Evolutionary conservation across 805 yeast species (phyloP), one percentile per base, ranked within the genome.

Genomic region (Candida xiaguanensis): DNA sequence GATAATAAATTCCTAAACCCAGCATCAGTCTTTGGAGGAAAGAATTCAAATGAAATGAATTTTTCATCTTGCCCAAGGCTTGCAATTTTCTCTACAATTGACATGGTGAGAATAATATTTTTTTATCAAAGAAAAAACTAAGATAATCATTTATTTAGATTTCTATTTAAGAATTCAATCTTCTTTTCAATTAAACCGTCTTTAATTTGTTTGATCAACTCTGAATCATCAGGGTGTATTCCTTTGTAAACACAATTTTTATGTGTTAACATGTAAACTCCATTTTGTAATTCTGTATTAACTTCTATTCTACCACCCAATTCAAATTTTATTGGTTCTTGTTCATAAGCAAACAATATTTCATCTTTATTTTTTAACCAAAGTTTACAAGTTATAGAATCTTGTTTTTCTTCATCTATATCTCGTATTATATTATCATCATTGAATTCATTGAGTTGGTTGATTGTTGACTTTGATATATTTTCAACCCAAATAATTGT

Each of bases 1-100:
- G 90, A 88, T 36, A 85, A 69, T 45, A 93, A 66, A 62, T 93
- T 93, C 47, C 84, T 74, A 58, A 85, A 75, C 49, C 98, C 99
- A 54, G 79, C 68, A 54, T 85, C 90, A 0, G 99, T 93, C 62
- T 93, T 89, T 17, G 99, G 99, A 5, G 99, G 99, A 66, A 93
- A 93, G 61, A 93, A 93, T 68, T 93, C 99, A 51, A 89, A 74
- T 8, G 97, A 90, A 51, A 87, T 78, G 57, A 81, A 86, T 38
- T 74, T 75, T 50, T 76, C 82, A 53, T 69, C 77, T 14, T 67
- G 68, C 43, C 58, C 59, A 45, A 79, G 63, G 0, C 64, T 55
- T 29, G 61, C 56, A 41, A 85, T 72, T 55, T 74, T 73, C 30
- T 82, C 85, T 20, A 63, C 71, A 31, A 72, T 67, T 22, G 72